Evolutionary conservation across 2,329 filamentous ascomycete genomes (phyloP), one percentile per base, ranked within the genome.

Genomic region (Aspergillus ochraceus): DNA sequence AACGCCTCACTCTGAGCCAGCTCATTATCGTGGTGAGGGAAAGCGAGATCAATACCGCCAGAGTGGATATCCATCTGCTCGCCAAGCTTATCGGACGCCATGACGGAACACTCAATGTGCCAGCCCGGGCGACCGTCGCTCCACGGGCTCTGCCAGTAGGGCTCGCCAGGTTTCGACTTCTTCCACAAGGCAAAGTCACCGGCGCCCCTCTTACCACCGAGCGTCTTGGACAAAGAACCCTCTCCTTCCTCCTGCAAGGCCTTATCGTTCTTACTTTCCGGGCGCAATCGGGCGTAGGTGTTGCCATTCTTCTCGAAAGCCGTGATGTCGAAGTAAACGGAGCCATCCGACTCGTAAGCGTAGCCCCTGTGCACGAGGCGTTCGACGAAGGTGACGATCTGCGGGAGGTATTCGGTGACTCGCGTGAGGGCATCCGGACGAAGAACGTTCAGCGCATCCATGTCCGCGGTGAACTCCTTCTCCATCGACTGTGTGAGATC

Each of bases 61-160:
- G 91, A 96, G 76, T 97, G 94, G 56, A 97, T 91, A 74, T 98
- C 94, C 81, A 98, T 92, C 62, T 88, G 84, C 29, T 87, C 83
- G 5, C 93, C 93, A 1, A 98, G 80, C n/a, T 92, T 85, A 64
- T 93, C 91, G 2, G 90, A 94, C 0, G 93, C 92, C 94, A 98
- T 97, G 17, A 92, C 92, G 1, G 90, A 93, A 86, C 94, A 97
- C 79, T 97, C 93, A 70, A 97, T 97, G 72, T 97, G 94, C 94
- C 94, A 98, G 19, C 94, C 94, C 1, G 94, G 94, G 49, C 94
- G 84, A 4, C 93, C 93, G 58, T 88, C 83, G 4, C 94, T 92
- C 93, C 94, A 98, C 3, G 88, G 87, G 67, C 90, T 95, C 5
- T 87, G 83, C 94, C 94, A 98, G 65, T 86, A 90, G 0, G 94